Base-by-base conservation (phyloP, 1,284 basidiomycete genomes). In the Irpex rosettiformis region DNA sequence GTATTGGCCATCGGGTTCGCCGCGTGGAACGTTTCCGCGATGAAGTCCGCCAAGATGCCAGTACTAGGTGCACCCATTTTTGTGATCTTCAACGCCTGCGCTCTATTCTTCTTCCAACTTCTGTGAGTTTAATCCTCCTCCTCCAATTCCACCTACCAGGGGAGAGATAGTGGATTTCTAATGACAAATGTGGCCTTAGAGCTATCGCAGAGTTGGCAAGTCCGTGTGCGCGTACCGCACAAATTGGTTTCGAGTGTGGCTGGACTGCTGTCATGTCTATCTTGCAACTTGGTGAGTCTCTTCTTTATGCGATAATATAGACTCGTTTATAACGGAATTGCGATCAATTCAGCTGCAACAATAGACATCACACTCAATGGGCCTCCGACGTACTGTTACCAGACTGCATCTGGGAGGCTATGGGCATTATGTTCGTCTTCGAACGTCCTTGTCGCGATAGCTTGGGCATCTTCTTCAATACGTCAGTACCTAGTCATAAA, bases 391-490 rank as follows among this genome's bases (percentile, higher is more conserved):
- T 61, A 68, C 16, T 85, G 80, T 63, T 57, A 37, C 33, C 33
- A 37, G 33, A 16, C 16, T 53, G 33, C 33, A n/a, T n/a, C n/a
- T 49, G 1, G 55, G 81, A 78, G 65, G 21, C 70, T 74, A 2
- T 76, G 73, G 71, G 69, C 71, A n/a, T 69, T 81, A 6, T 86
- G 83, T 60, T 79, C 81, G 6, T 83, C 85, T 0, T 73, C 77
- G 11, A 77, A 75, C 7, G 67, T 86, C 52, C 71, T 87, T 16
- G 72, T 82, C 7, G 79, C 80, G 5, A 64, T 80, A 13, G 75
- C 78, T 13, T 89, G 86, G 86, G 61, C 85, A 25, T 77, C 75
- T 47, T 77, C 77, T 61, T 66, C 54, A 54, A 73, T 79, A 30
- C 65, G 85, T 88, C 68, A 60, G 84, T 75, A 51, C 28, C 3